Conservation (phyloP, 2,329 filamentous ascomycete species). For the Meredithiella fracta region DNA sequence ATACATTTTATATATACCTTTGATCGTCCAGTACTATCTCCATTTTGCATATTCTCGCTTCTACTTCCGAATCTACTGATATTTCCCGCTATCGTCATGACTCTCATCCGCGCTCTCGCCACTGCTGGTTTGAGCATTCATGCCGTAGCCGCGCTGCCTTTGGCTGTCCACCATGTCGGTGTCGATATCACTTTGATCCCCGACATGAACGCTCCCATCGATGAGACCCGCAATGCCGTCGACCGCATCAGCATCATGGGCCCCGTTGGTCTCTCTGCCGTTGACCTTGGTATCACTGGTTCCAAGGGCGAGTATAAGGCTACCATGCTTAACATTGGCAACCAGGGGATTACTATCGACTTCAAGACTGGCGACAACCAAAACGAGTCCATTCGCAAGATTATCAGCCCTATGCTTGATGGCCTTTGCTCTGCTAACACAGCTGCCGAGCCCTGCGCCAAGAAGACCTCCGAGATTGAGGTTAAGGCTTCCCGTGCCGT, state of each 20-base stretch:
- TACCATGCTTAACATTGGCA: conserved; percentile 9
- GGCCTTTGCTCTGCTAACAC: conserved; percentile 6
- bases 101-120: conserved; percentile 5
- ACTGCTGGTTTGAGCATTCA: conserved; percentile 7
- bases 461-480: conserved; percentile 11
- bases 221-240: not conserved
- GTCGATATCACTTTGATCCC: conserved; percentile 10
- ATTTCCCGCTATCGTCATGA: conserved; percentile 2
- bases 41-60: not conserved
- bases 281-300: conserved; percentile 11
- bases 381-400: conserved; percentile 8
- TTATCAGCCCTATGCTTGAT: conserved; percentile 9
- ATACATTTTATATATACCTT: not conserved
- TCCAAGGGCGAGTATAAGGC: conserved; percentile 9
- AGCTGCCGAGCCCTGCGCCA: conserved; percentile 1
- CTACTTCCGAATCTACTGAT: not conserved
- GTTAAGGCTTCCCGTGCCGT: conserved; percentile 6
- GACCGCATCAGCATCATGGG: conserved; percentile 7
- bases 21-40: not conserved
- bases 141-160: conserved; percentile 2
- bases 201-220: conserved; percentile 2
- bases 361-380: not conserved
- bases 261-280: conserved; percentile 9
- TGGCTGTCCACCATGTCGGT: conserved; percentile 10
- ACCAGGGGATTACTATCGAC: conserved; percentile 6